Evolutionary conservation across 345 rosid species (phyloP), one percentile per base, ranked within the genome.

Genomic region (Odontarrhena argentea): DNA sequence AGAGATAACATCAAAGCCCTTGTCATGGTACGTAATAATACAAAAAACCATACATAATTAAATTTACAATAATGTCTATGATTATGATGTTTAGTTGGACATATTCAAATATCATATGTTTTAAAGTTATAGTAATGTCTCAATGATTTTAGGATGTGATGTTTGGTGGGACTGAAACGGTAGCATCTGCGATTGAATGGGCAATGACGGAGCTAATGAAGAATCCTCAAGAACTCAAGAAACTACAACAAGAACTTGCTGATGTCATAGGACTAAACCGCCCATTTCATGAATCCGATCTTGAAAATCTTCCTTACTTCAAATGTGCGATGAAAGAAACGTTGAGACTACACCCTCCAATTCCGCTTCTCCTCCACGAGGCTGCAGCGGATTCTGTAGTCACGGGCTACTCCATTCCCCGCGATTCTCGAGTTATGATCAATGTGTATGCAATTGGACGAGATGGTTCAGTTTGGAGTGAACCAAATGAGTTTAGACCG

Each of bases 171-270:
- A 85, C 87, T 0, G 93, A 89, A 52, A 89, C 93, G 1, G 96
- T 89, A 65, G 91, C 89, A 7, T 89, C 96, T 3, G 86, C 89
- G 15, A 85, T 85, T 22, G 96, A 89, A 69, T 89, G 96, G 96
- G 82, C 84, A 35, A 60, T 86, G 81, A 75, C 95, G 12, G 96
- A 86, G 74, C 61, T 86, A n/a, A 55, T 88, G 85, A 80, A 67
- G 61, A 80, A 78, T 41, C 89, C 92, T 1, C 66, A 83, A 3
- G 87, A 86, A 1, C 70, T 84, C 28, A 55, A 60, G 4, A 77
- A 69, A n/a, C 77, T 78, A n/a, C 92, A 88, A 43, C 77, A 79
- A 71, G 92, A 88, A 62, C 81, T 88, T 0, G 77, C 76, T 2
- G 82, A 84, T 0, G 84, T 79, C 18, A 84, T 86, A 4, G 88